Evolutionary conservation across 2,329 filamentous ascomycete species (phyloP), one percentile per base, ranked within the genome.

Genomic region (Verticillium albo-atrum): DNA sequence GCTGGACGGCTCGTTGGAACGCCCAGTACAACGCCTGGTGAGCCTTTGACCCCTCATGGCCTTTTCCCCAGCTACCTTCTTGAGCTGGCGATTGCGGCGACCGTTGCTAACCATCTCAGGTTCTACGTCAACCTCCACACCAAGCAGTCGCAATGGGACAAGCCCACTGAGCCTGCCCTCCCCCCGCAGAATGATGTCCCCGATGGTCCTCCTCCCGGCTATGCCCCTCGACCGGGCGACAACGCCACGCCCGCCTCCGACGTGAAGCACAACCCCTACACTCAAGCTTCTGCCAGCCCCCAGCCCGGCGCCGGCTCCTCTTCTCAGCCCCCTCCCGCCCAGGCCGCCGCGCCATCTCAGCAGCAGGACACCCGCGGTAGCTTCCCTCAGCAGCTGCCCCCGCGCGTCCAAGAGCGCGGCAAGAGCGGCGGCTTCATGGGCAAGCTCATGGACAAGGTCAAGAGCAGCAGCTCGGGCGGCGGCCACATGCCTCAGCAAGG

Each of bases 111-210:
- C 60, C 55, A 17, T 10, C 6, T 7, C 63, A 92, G 89, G 89
- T 97, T 95, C 83, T 97, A 90, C 77, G 90, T 97, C 62, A 95
- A 97, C 77, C 85, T 90, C 62, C 85, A 88, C 74, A 97, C 92
- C 64, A 95, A 95, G 69, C 83, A 89, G 71, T 96, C 93, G 5
- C 90, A 94, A 82, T 97, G 93, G 93, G 90, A 96, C 4, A 89
- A 86, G 66, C 92, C 92, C 20, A 91, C 87, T 37, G 82, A 82
- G 57, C 88, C 90, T 51, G 86, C 86, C 57, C 83, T 84, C 64
- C 80, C 83, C 17, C 74, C 81, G 67, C 70, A 57, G 5, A 65
- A 70, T 27, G 70, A 66, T 53, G 71, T 72, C 6, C 78, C 88
- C 14, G 73, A 79, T 5, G 89, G 86, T 37, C 81, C 88, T 3